phyloP scores from a whole-genome alignment of 2,329 filamentous ascomycete genomes.

The Paramyrothecium sp. region DNA sequence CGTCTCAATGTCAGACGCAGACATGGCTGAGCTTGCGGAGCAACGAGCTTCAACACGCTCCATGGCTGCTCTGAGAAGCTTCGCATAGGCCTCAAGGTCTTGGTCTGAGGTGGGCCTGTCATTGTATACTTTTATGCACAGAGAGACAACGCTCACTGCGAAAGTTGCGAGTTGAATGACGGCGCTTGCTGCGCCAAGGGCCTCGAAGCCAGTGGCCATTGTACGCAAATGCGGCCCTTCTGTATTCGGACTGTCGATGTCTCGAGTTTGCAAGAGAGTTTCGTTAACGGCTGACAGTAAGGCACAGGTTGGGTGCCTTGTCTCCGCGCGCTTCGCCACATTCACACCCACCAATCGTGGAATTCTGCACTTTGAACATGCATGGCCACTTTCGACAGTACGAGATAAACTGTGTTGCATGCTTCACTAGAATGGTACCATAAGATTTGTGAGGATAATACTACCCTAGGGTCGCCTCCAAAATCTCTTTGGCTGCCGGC shows the following conservation, averaged over 20 bases:
- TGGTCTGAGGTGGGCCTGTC: background rate
- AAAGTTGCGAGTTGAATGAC: constrained; percentile 11
- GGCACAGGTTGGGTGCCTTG: too few relatives aligned
- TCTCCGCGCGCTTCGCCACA: too few relatives aligned
- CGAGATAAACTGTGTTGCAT: too few relatives aligned
- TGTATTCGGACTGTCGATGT: background rate
- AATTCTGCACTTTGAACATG: too few relatives aligned
- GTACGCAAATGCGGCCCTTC: background rate
- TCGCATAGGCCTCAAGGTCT: background rate
- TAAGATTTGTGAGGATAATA: too few relatives aligned
- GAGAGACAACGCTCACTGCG: background rate
- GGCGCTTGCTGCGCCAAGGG: constrained; percentile 7
- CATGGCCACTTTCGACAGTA: too few relatives aligned
- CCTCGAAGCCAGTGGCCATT: background rate
- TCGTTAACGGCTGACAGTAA: too few relatives aligned
- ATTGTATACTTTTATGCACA: constrained; percentile 6
- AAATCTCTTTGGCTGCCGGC: too few relatives aligned
- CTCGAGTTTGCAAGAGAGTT: too few relatives aligned
- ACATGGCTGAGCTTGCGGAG: background rate
- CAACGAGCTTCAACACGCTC: constrained; percentile 1
- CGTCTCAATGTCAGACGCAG: background rate
- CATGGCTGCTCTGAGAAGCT: background rate
- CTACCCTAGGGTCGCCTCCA: too few relatives aligned
- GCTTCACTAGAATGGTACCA: too few relatives aligned
- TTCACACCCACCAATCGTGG: too few relatives aligned